Evolutionary conservation across 768 basidiomycete genomes (phyloP), one percentile per base, ranked within the genome.

Genomic region (Boletus rubropictus): DNA sequence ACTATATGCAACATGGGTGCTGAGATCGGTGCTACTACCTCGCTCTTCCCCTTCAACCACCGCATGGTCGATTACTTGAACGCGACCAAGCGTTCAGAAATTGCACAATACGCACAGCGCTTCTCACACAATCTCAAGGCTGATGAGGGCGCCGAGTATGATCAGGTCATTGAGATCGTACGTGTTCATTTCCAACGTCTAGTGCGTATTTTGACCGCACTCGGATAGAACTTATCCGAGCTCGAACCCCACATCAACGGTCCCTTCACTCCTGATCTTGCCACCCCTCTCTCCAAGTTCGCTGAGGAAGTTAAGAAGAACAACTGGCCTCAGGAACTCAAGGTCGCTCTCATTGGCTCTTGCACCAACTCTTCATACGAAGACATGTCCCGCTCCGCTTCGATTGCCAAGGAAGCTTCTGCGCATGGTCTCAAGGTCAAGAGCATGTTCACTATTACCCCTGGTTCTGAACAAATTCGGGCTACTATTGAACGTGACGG

Each of bases 1-100:
- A 98, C 95, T 18, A 95, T 99, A 62, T 97, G 95, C 71, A 99
- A 97, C 82, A 99, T 98, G 95, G 95, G 95, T 77, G 95, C 95
- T 58, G 95, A 99, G 72, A 97, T 98, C 61, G 95, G 95, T 66
- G 96, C 96, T 31, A 99, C 96, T 9, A 98, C 96, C 18, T 97
- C 95, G 15, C 72, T 98, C 58, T 99, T 99, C 90, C 96, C 96
- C 60, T 98, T 88, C 84, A 99, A 98, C 76, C 67, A 73, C 55
- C 90, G 94, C 62, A 98, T 98, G 96, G 78, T 65, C 60, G 79
- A 84, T 64, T 99, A 97, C 72, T 76, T 99, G 66, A 80, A 87
- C 50, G 95, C 95, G n/a, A 99, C 96, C 57, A 89, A 89, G 66
- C 92, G 96, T 56, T 65, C 71, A 21, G 81, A 87, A 35, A 94